Base-by-base conservation (phyloP, 2,329 filamentous ascomycete genomes). In the Paecilomyces dactylethromorphus region DNA sequence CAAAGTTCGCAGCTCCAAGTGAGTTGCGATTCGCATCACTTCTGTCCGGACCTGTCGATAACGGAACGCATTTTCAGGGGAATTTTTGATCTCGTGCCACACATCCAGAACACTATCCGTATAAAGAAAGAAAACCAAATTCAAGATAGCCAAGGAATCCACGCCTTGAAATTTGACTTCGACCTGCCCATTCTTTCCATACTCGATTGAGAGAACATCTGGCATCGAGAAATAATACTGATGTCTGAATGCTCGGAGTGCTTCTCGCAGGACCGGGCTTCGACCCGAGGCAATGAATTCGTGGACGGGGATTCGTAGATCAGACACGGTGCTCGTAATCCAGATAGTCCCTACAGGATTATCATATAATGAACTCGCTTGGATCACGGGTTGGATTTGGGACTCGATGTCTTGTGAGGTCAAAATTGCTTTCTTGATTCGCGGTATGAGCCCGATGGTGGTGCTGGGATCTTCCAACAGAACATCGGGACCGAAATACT, bases 1-100 rank as follows among this genome's bases (percentile, higher is more conserved):
- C 3, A 97, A 79, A 32, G 83, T 84, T 15, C 76, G 73, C 71
- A 97, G 81, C 13, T 88, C 85, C 1, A 97, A 80, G 58, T 83
- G 83, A 1, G 84, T 84, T 10, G 90, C 88, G n/a, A 92, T 66
- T 63, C 87, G 93, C 87, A 96, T 94, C n/a, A 97, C 78, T 69
- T 97, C 93, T 0, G 80, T 82, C 21, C 93, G 87, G 18, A 96
- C 82, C 67, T 92, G 87, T 24, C 92, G 88, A 71, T 91, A 96
- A 49, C 89, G 83, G 65, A 84, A 82, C 0, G 90, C 87, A 69
- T 88, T 78, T 11, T 84, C 77, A 2, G 87, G 84, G 21, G 85
- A 83, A 62, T 87, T 83, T 62, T 79, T 84, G 3, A 87, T 87
- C 62, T 89, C 87, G 64, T 92, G 90, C 94, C 94, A 97, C 18